These are phyloP conservation scores for Cladosporium cucumerinum DNA, from an alignment of 2,329 filamentous ascomycete genomes.

Conservation along the genomic window DNA sequence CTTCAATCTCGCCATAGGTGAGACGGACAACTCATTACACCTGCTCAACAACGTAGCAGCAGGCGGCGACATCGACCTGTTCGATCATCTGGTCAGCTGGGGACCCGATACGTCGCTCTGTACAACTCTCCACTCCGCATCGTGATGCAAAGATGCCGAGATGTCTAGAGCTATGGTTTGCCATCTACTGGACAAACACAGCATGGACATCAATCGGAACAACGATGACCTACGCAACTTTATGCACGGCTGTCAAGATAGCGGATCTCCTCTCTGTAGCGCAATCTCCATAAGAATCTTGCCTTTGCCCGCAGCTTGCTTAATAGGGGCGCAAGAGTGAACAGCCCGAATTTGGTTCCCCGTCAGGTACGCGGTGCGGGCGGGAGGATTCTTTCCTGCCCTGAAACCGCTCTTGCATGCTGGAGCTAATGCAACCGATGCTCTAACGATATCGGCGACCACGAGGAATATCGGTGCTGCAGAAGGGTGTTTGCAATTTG, in stretches of 20 bases:
- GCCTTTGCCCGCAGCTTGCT: constrained; percentile 16
- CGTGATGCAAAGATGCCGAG: constrained; percentile 13
- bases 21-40: constrained; percentile 16
- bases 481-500: constrained; percentile 9
- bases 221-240: constrained; percentile 17
- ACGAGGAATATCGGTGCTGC: constrained; percentile 10
- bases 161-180: constrained; percentile 15
- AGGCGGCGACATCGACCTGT: constrained; percentile 17
- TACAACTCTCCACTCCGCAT: constrained; percentile 18
- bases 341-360: not conserved
- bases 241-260: not conserved
- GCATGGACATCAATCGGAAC: constrained; percentile 19
- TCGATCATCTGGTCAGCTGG: constrained; percentile 18
- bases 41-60: constrained; percentile 20
- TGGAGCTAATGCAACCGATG: constrained; percentile 11
- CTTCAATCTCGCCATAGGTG: not conserved
- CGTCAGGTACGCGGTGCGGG: not conserved
- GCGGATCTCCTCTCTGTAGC: constrained; percentile 17
- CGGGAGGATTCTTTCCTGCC: constrained; percentile 14
- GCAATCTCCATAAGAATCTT: constrained; percentile 19
- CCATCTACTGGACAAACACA: constrained; percentile 17
- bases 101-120: constrained; percentile 15
- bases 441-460: not conserved
- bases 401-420: constrained; percentile 16
- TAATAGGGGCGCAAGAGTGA: constrained; percentile 13